Conservation (phyloP, 2,329 filamentous ascomycete species). For the Fusarium sp. region DNA sequence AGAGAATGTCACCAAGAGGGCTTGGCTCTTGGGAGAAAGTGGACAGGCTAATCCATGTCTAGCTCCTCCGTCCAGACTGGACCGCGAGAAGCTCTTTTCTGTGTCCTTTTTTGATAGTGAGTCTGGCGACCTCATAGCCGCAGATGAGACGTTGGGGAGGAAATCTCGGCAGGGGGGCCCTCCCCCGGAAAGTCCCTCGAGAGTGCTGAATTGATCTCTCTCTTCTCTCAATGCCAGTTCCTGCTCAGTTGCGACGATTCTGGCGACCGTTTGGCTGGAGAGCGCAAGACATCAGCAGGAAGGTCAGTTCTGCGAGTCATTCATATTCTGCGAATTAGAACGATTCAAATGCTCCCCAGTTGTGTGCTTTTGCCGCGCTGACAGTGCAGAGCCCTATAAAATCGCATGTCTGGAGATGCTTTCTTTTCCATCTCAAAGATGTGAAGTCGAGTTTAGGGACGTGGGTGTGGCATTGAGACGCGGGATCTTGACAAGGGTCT, state of each 20-base stretch:
- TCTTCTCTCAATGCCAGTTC: constrained; percentile 25
- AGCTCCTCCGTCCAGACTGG: constrained; percentile 30
- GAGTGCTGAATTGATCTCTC: constrained; percentile 26
- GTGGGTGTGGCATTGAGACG: constrained; percentile 47
- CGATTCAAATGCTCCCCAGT: not conserved
- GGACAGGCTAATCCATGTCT: constrained; percentile 41
- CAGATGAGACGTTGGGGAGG: constrained; percentile 41
- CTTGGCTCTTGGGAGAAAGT: constrained; percentile 33
- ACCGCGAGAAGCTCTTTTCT: constrained; percentile 32
- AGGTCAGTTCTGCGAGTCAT: not conserved
- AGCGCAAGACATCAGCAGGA: constrained; percentile 5
- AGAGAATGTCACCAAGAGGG: constrained; percentile 35
- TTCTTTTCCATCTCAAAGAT: constrained; percentile 34
- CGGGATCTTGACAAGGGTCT: constrained; percentile 48
- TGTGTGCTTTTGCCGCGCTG: constrained; percentile 7
- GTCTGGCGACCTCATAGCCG: constrained; percentile 30
- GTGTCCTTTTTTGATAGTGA: constrained; percentile 37
- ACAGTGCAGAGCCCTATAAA: not conserved
- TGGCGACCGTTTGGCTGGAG: constrained; percentile 11
- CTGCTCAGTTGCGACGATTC: constrained; percentile 15
- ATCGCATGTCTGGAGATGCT: constrained; percentile 28
- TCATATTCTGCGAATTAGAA: not conserved
- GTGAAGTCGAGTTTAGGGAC: constrained; percentile 46
- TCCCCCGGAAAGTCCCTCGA: constrained; percentile 18
- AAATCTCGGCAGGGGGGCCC: constrained; percentile 26